Conservation (phyloP, 1,284 basidiomycete genomes). For the Austroboletus rostrupii region DNA sequence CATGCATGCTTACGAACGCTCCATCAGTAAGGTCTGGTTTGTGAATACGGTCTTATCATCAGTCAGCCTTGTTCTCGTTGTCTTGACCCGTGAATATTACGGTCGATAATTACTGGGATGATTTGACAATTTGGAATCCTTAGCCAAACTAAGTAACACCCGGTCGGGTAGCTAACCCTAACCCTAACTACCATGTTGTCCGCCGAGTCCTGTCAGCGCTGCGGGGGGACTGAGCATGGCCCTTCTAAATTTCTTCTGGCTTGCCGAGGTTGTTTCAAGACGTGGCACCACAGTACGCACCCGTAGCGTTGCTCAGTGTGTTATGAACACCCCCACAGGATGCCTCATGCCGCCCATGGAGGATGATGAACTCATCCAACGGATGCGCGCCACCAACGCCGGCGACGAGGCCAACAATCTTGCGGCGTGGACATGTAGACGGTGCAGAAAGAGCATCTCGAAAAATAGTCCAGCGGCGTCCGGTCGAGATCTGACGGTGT, state of each 20-base stretch:
- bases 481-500: conserved; percentile 10
- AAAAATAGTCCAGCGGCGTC: not conserved
- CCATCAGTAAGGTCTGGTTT: conserved; percentile 72
- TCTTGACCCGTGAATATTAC: conserved; percentile 56
- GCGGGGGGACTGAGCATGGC: conserved; percentile 15
- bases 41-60: conserved; percentile 61
- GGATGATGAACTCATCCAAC: conserved; percentile 22
- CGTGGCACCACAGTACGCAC: conserved; percentile 31
- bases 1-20: conserved; percentile 66
- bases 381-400: conserved; percentile 18
- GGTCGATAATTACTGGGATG: too few relatives aligned
- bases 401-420: conserved; percentile 17
- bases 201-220: conserved; percentile 22
- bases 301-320: not conserved
- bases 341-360: conserved; percentile 28
- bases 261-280: conserved; percentile 22
- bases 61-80: conserved; percentile 50
- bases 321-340: conserved; percentile 15
- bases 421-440: conserved; percentile 22
- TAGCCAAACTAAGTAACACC: not conserved
- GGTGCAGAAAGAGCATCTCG: conserved; percentile 23
- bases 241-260: conserved; percentile 27
- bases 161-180: conserved; percentile 27
- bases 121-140: too few relatives aligned
- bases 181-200: conserved; percentile 11